These are phyloP conservation scores for Speleostelium caveatum DNA, from an alignment of 78 protist species.

Conservation along the genomic window DNA sequence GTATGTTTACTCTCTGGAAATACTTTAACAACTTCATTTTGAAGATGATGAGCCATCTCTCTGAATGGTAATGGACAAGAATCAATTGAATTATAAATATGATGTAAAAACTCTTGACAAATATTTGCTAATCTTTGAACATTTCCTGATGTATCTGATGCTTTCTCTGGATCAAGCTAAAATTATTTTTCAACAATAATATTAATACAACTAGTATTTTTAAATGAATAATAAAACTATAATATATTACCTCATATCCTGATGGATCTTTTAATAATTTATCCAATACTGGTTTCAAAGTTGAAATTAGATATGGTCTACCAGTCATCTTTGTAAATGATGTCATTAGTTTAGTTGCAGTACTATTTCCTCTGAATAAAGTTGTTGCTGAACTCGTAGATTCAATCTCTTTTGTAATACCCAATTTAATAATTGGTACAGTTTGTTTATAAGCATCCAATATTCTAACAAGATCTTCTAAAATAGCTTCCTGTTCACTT, in stretches of 20 bases:
- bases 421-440: constrained; percentile 72
- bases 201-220: no score
- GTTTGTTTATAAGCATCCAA: constrained; percentile 77
- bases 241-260: constrained; percentile 48
- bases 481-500: constrained; percentile 55
- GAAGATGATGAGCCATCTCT: constrained; percentile 77
- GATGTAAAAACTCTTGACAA: constrained; percentile 59
- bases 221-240: no score
- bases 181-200: no score
- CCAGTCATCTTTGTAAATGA: constrained; percentile 80
- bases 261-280: constrained; percentile 36
- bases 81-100: constrained; percentile 32
- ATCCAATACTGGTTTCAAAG: constrained; percentile 60
- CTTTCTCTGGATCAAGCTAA: constrained; percentile 68
- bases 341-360: constrained; percentile 73
- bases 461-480: constrained; percentile 71
- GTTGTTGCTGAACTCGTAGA: constrained; percentile 56
- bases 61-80: constrained; percentile 69
- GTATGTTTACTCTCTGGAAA: constrained; percentile 80
- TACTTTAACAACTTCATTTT: constrained; percentile 63
- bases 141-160: constrained; percentile 48
- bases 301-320: constrained; percentile 44
- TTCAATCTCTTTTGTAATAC: constrained; percentile 46
- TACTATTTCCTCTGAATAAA: constrained; percentile 61
- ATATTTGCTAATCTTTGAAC: constrained; percentile 40